These are phyloP conservation scores for Lactarius evosmus DNA, from an alignment of 768 basidiomycete species.

Conservation along the genomic window DNA sequence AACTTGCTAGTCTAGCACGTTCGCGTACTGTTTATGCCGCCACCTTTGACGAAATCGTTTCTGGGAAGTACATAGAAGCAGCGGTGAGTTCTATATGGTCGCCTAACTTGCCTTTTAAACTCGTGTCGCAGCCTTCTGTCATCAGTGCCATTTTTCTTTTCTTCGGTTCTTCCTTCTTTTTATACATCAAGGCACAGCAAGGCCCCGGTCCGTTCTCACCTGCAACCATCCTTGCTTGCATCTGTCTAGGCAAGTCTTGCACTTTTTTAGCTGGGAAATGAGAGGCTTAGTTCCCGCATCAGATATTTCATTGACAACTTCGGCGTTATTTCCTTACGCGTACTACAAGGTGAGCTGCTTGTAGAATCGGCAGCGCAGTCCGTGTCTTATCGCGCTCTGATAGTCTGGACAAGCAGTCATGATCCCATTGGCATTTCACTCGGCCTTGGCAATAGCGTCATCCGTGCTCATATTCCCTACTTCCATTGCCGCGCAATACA, in stretches of 20 bases:
- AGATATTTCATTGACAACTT: conserved; percentile 61
- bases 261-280: not conserved
- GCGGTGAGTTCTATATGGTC: conserved; percentile 33
- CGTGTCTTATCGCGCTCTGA: conserved; percentile 15
- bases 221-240: conserved; percentile 55
- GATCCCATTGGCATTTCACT: conserved; percentile 58
- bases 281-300: conserved; percentile 11
- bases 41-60: conserved; percentile 39
- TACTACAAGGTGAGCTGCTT: conserved; percentile 46
- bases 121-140: conserved; percentile 46
- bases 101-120: conserved; percentile 30
- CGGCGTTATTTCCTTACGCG: conserved; percentile 61
- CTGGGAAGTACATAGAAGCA: conserved; percentile 57
- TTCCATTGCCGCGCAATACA: conserved; percentile 59
- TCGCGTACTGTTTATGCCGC: conserved; percentile 41
- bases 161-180: conserved; percentile 51
- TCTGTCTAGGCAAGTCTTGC: conserved; percentile 49
- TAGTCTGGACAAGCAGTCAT: conserved; percentile 51
- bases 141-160: conserved; percentile 64
- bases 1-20: conserved; percentile 57
- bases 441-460: conserved; percentile 49
- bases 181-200: conserved; percentile 56
- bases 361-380: not conserved
- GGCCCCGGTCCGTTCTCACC: conserved; percentile 64
- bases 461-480: conserved; percentile 60